phyloP scores from a whole-genome alignment of 805 yeast genomes.

The Hanseniaspora thailandica region DNA sequence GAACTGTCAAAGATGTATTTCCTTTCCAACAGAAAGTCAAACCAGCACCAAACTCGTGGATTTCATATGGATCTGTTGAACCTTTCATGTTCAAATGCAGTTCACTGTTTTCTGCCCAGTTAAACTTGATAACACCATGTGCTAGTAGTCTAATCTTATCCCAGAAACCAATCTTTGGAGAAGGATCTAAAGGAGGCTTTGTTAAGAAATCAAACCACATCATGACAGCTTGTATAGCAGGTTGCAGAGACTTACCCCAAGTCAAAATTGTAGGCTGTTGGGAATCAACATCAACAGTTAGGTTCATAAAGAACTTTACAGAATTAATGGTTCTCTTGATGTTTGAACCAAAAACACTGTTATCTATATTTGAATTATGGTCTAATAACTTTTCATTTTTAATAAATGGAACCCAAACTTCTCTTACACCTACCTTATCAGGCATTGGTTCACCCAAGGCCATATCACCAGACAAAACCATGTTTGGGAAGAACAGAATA shows the following conservation, averaged over 20 bases:
- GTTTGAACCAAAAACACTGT: constrained; percentile 46
- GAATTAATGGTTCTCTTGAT: constrained; percentile 55
- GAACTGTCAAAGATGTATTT: constrained; percentile 39
- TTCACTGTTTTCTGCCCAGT: constrained; percentile 37
- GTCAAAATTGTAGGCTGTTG: constrained; percentile 40
- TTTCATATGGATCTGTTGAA: constrained; percentile 45
- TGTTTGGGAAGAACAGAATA: constrained; percentile 36
- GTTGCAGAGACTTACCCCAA: constrained; percentile 55
- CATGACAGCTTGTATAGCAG: constrained; percentile 51
- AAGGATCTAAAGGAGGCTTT: constrained; percentile 58
- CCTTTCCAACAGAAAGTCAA: constrained; percentile 55
- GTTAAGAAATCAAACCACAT: constrained; percentile 54
- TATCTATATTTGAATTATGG: constrained; percentile 18
- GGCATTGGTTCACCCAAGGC: constrained; percentile 48
- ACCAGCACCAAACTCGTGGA: constrained; percentile 50
- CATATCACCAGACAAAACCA: constrained; percentile 36
- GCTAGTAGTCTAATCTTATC: constrained; percentile 47
- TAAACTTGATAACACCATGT: constrained; percentile 43
- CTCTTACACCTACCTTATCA: constrained; percentile 35
- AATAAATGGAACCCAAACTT: constrained; percentile 47
- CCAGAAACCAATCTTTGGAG: constrained; percentile 59
- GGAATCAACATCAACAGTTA: constrained; percentile 37
- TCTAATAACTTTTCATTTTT: constrained; percentile 17
- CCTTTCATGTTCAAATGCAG: constrained; percentile 55
- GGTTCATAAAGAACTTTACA: constrained; percentile 43